Evolutionary conservation across 2,329 filamentous ascomycete species (phyloP).

Genomic region (Talaromyces albobiverticillius): DNA sequence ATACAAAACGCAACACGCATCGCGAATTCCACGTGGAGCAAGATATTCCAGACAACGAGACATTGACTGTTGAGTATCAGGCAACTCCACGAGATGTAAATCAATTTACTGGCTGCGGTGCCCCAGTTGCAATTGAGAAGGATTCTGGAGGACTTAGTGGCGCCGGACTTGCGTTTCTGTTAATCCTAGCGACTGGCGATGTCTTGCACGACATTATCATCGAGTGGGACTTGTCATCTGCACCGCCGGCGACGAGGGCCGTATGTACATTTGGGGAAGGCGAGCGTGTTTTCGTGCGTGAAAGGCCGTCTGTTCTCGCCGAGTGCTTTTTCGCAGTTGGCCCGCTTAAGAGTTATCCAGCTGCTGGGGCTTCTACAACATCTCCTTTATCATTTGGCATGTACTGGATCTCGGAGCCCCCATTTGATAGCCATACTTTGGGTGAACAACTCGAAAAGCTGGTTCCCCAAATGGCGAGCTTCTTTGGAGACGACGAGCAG

Average conservation of each 20-base stretch:
- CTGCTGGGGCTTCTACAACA: not conserved
- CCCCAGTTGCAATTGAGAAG: not conserved
- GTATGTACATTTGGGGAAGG: conserved; percentile 7
- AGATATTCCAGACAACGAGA: not conserved
- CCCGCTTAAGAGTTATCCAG: not conserved
- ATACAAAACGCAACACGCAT: not conserved
- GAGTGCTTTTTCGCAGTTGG: conserved; percentile 7
- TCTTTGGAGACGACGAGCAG: conserved; percentile 1
- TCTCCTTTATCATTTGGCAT: not conserved
- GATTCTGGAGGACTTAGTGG: conserved; percentile 1
- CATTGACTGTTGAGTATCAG: not conserved
- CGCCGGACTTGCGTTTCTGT: not conserved
- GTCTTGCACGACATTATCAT: not conserved
- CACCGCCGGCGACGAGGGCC: not conserved
- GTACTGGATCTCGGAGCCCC: conserved; percentile 2
- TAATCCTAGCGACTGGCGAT: not conserved
- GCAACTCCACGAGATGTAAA: conserved; percentile 1
- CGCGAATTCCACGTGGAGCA: not conserved
- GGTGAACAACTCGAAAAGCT: not conserved
- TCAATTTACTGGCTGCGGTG: not conserved
- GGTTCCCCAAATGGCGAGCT: not conserved
- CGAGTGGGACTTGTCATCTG: conserved; percentile 4
- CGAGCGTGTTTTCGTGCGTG: not conserved
- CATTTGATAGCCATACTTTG: not conserved
- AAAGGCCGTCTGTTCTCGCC: not conserved